Base-by-base conservation (phyloP, 2,329 filamentous ascomycete species). In the Pseudogymnoascus sp. region DNA sequence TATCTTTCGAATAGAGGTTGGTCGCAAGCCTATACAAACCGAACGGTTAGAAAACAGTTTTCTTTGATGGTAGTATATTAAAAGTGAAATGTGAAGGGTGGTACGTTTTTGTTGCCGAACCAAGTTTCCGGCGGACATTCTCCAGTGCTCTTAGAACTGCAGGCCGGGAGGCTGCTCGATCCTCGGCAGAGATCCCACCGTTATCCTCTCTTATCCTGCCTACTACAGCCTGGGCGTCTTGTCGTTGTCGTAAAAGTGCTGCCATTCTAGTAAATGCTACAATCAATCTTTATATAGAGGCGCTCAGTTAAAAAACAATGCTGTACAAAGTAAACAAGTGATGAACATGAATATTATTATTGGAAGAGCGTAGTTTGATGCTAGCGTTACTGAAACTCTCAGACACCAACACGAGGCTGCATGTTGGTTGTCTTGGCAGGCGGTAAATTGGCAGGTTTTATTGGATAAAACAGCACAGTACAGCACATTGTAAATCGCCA, bases 1-100 rank as follows among this genome's bases (percentile, higher is more conserved):
- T 74, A 5, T 76, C 73, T 59, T 73, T 79, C 0, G 74, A 70
- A 65, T 80, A 79, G 0, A 81, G 68, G 33, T 79, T 76, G 38
- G 72, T 74, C 1, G 76, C 75, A n/a, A 80, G 65, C 11, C 78
- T 80, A 26, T 13, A 36, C 4, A 50, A 50, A 50, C 19, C 23
- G n/a, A 47, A 33, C n/a, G 23, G 23, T 28, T 31, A 60, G n/a
- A 19, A 33, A 60, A 7, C 19, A 50, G 15, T 50, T 50, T 3
- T 17, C 31, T 4, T 15, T 13, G n/a, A 28, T 26, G 23, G 9
- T 19, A 60, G 28, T 26, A 60, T 28, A 19, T 31, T 19, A 11
- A 28, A 60, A 15, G 11, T 19, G 23, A 60, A 35, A 21, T 36
- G 33, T 60, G n/a, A 33, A 28, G 53, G 53, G 68, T 21, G 38